A percentile compares a stretch with the other conserved stretches of the same genome.
These are phyloP conservation scores for Vigna nakashimae DNA, from an alignment of 306 rosid species.

Conservation along the genomic window DNA sequence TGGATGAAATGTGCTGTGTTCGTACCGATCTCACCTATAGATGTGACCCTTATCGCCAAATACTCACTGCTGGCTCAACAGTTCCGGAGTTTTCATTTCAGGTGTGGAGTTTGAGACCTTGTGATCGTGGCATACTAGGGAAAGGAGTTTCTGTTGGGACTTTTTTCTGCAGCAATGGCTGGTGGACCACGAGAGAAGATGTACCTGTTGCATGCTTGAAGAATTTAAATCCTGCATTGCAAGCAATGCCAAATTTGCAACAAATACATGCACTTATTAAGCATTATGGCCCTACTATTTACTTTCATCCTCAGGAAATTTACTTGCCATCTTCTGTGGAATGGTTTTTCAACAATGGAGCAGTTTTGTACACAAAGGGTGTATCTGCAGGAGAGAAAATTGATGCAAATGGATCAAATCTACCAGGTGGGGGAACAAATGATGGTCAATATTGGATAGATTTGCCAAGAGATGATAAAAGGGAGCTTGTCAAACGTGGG, in stretches of 20 bases:
- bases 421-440: slow-evolving; percentile 74
- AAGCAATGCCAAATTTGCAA: slow-evolving; percentile 81
- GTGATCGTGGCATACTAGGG: slow-evolving; percentile 69
- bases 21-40: slow-evolving; percentile 72
- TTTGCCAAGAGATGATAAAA: slow-evolving; percentile 62
- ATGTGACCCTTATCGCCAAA: slow-evolving; percentile 62
- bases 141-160: slow-evolving; percentile 82
- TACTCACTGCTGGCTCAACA: slow-evolving; percentile 47
- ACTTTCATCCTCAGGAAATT: slow-evolving; percentile 83
- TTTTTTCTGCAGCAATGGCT: slow-evolving; percentile 61
- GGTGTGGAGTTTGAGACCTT: slow-evolving; percentile 73
- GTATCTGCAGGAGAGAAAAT: slow-evolving; percentile 58
- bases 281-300: slow-evolving; percentile 87
- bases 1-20: slow-evolving; percentile 80
- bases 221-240: slow-evolving; percentile 57
- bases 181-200: slow-evolving; percentile 51
- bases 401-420: slow-evolving; percentile 66
- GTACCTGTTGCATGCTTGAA: slow-evolving; percentile 73
- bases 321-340: slow-evolving; percentile 90
- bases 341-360: slow-evolving; percentile 84
- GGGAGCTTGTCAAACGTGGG: slow-evolving; percentile 56
- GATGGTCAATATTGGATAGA: slow-evolving; percentile 83
- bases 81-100: slow-evolving; percentile 54
- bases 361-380: slow-evolving; percentile 58
- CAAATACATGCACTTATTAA: slow-evolving; percentile 81